A percentile compares a stretch with the other conserved stretches of the same genome.
These are phyloP conservation scores for Blastocystis sp. DNA, from an alignment of 352 stramenopile species.

Conservation along the genomic window DNA sequence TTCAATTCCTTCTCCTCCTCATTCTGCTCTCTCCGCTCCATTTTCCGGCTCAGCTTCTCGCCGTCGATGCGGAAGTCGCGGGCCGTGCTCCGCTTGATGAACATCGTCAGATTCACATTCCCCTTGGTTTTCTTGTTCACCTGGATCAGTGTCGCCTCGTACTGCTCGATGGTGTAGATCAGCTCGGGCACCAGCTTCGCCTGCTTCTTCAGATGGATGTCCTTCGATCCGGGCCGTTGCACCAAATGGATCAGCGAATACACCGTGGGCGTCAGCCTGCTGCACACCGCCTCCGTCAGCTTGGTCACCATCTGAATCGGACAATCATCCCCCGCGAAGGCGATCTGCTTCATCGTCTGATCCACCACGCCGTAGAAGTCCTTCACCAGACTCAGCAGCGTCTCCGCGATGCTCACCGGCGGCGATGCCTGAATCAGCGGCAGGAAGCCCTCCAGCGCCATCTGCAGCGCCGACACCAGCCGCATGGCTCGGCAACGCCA, in stretches of 20 bases:
- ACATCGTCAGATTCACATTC: conserved; percentile 39
- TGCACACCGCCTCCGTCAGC: not conserved
- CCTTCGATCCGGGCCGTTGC: conserved; percentile 7
- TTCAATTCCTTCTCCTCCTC: not conserved
- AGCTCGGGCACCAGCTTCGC: conserved; percentile 48
- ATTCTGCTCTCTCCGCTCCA: not conserved
- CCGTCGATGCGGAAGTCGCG: conserved; percentile 50
- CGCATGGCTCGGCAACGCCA: not conserved
- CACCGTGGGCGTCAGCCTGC: conserved; percentile 5
- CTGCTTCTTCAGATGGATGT: conserved; percentile 16
- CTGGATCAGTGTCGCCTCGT: conserved; percentile 43
- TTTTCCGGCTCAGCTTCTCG: not conserved
- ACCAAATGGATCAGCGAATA: conserved; percentile 33
- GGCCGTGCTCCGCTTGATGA: conserved; percentile 5
- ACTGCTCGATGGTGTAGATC: conserved; percentile 58
- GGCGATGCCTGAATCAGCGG: not conserved
- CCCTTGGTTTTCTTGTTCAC: conserved; percentile 65
- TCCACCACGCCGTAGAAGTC: conserved; percentile 48
- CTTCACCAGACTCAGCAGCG: conserved; percentile 8
- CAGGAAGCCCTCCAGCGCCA: not conserved
- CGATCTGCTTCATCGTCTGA: conserved; percentile 24
- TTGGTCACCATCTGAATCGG: conserved; percentile 19
- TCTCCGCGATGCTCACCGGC: not conserved
- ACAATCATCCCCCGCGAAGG: not conserved
- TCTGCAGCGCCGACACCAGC: not conserved